Percentiles rank a stretch among this genome's conserved stretches.
Conservation (phyloP, 768 basidiomycete genomes). For the Chiua virens region DNA sequence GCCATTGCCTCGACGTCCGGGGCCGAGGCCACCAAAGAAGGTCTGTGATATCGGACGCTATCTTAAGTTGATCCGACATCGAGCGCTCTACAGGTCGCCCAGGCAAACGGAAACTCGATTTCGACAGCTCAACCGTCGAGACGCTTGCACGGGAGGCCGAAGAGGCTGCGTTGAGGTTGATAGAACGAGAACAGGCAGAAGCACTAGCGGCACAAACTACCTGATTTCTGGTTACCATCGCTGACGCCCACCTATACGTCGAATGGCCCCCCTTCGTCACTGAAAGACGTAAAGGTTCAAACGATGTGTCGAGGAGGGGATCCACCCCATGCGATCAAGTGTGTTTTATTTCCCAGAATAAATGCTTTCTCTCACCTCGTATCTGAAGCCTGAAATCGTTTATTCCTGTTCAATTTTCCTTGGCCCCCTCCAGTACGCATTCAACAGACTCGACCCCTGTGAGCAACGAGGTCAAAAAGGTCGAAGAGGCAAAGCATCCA, state of each 20-base stretch:
- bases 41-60: slow-evolving; percentile 17
- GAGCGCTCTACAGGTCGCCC: slow-evolving; percentile 45
- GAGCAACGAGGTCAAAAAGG: slow-evolving; percentile 36
- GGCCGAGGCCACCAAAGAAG: slow-evolving; percentile 34
- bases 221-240: slow-evolving; percentile 97
- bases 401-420: slow-evolving; percentile 76
- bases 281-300: slow-evolving; percentile 81
- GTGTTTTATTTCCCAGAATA: slow-evolving; percentile 30
- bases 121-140: slow-evolving; percentile 73
- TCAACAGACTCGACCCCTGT: slow-evolving; percentile 41
- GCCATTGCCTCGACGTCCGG: slow-evolving; percentile 39
- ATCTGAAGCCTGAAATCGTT: slow-evolving; percentile 73
- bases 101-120: slow-evolving; percentile 83
- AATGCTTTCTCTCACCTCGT: slow-evolving; percentile 2
- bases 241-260: slow-evolving; percentile 81
- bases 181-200: slow-evolving; percentile 85
- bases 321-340: slow-evolving; percentile 78
- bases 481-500: slow-evolving; percentile 57
- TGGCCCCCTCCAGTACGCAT: slow-evolving; percentile 36
- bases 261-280: slow-evolving; percentile 57
- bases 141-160: slow-evolving; percentile 78
- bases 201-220: slow-evolving; percentile 83
- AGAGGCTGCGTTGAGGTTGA: slow-evolving; percentile 78
- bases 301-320: slow-evolving; percentile 85
- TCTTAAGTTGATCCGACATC: background rate